Base-by-base conservation (phyloP, 2,329 filamentous ascomycete genomes). In the Fusarium subtropicale region DNA sequence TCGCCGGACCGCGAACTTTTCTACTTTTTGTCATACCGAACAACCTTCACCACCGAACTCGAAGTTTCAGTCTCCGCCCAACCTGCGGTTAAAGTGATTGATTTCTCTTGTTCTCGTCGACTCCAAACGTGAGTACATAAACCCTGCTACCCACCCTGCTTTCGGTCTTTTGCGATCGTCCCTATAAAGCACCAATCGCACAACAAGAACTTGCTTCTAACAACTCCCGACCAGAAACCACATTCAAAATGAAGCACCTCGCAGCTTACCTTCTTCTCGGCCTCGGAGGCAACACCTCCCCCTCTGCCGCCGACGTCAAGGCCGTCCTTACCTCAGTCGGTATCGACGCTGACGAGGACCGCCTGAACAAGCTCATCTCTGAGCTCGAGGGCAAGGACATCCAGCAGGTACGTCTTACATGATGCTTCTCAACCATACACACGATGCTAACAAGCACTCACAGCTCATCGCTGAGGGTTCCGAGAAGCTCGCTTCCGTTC, bases 11-110 rank as follows among this genome's bases (percentile, higher is more conserved):
- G 66, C 65, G 46, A 72, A 76, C 74, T 75, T 78, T 72, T 76
- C 66, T 71, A 72, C 73, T 72, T 75, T 69, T 75, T 69, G 69
- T 72, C 74, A 71, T 62, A 71, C 71, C 74, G 73, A 74, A 74
- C 47, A 75, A 76, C 75, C 77, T 78, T 74, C 34, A 77, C 79
- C 48, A 59, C 76, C 78, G 92, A 91, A 97, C 93, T 93, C 88
- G 93, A 96, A 93, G 91, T 88, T 79, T 97, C 95, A 97, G 95
- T 98, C 95, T 97, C 95, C 95, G 94, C 92, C 88, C 90, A 92
- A 90, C 83, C 83, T 83, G 92, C 94, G 95, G 95, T 97, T 97
- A 97, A 98, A 97, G 91, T 90, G 95, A 98, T 98, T 98, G 95
- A 94, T 86, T 87, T 91, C 92, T 94, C 92, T 87, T 91, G 92